Evolutionary conservation across 139 green algal genomes (phyloP).

Genomic region (Micromonas commoda): DNA sequence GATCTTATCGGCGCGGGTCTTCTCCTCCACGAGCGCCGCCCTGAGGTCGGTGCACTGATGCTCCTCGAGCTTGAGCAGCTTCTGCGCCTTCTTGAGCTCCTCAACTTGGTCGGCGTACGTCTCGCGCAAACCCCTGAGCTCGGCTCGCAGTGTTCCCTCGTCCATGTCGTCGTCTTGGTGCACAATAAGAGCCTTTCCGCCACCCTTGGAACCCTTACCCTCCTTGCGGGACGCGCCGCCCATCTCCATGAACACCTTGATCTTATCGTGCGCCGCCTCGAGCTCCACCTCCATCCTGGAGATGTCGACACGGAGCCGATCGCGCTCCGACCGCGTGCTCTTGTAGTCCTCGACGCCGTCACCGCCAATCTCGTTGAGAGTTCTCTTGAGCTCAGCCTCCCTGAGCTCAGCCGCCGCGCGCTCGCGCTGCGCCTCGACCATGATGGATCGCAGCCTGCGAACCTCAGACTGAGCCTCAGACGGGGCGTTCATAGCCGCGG

Average conservation of each 20-base stretch:
- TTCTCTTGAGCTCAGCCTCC: neutral
- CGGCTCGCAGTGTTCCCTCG: neutral
- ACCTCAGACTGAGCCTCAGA: neutral
- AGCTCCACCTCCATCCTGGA: neutral
- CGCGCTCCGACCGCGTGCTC: neutral
- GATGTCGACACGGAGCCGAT: neutral
- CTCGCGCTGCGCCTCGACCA: constrained; percentile 16
- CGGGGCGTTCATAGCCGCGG: constrained; percentile 10
- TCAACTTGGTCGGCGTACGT: constrained; percentile 18
- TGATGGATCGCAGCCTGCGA: neutral
- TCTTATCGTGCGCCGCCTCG: constrained; percentile 17
- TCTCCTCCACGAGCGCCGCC: constrained; percentile 7
- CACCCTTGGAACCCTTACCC: neutral
- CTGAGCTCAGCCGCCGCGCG: neutral
- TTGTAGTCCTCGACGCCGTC: neutral
- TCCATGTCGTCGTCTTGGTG: neutral
- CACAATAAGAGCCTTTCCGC: neutral
- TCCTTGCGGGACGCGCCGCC: neutral
- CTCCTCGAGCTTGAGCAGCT: constrained; percentile 22
- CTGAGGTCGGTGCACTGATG: neutral
- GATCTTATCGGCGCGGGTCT: neutral
- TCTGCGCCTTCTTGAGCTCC: constrained; percentile 23
- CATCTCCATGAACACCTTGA: constrained; percentile 10
- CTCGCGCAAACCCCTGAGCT: constrained; percentile 19
- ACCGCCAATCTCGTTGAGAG: neutral